These are phyloP conservation scores for Ophiocordyceps polyrhachis-furcata DNA, from an alignment of 2,329 filamentous ascomycete species.

Conservation along the genomic window DNA sequence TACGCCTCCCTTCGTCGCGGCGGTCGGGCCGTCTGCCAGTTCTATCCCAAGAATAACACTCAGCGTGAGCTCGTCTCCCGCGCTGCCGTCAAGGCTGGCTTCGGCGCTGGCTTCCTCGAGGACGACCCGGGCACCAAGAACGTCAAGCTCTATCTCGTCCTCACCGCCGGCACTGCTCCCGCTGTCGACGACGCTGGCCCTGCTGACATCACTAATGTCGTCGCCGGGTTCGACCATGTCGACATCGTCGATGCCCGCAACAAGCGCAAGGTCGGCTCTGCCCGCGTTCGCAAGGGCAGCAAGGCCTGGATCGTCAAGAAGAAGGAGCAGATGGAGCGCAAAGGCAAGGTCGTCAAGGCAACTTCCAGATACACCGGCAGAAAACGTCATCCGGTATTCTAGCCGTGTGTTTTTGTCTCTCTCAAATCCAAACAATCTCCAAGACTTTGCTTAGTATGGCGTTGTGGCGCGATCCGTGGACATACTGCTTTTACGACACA, in stretches of 20 bases:
- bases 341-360: constrained; percentile 85
- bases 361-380: constrained; percentile 88
- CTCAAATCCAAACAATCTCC: not conserved
- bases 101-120: constrained; percentile 84
- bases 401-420: constrained; percentile 5
- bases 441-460: constrained; percentile 8
- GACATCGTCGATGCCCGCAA: constrained; percentile 57
- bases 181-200: constrained; percentile 22
- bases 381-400: constrained; percentile 68
- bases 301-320: constrained; percentile 73
- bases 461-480: constrained; percentile 2
- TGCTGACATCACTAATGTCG: constrained; percentile 79
- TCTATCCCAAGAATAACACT: constrained; percentile 89
- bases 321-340: constrained; percentile 84
- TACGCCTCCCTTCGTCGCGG: constrained; percentile 73
- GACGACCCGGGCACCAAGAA: constrained; percentile 96
- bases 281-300: constrained; percentile 56
- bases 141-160: constrained; percentile 83
- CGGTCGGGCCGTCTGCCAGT: constrained; percentile 84
- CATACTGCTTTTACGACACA: not conserved
- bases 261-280: constrained; percentile 26
- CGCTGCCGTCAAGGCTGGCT: constrained; percentile 83
- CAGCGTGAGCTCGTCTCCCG: constrained; percentile 84
- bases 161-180: constrained; percentile 59
- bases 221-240: constrained; percentile 75